Conservation (phyloP, 2,329 filamentous ascomycete species). For the Cladorrhinum sp. region DNA sequence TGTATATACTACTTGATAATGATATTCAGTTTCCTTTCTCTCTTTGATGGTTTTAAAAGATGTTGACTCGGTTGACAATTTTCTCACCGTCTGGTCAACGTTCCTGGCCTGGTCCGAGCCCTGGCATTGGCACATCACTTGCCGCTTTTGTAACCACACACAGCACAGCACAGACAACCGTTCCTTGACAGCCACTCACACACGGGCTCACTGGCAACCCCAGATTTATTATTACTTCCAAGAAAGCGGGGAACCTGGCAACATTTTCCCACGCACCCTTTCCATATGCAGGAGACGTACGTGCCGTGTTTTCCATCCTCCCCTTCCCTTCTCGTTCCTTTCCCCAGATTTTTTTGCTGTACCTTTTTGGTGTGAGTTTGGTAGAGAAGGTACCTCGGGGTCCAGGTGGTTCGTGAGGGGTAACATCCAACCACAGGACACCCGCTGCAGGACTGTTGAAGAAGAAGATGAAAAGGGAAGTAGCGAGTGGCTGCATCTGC, state of each 20-base stretch:
- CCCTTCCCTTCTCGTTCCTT: background rate
- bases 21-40: background rate
- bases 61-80: background rate
- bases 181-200: too few species aligned
- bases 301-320: slow-evolving; percentile 1
- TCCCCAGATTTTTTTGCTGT: background rate
- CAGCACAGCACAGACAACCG: background rate
- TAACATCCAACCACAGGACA: background rate
- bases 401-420: background rate
- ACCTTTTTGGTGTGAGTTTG: background rate
- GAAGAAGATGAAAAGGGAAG: background rate
- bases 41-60: too few species aligned
- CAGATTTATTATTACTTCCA: background rate
- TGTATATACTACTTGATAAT: background rate
- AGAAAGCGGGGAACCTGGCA: slow-evolving; percentile 12
- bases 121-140: background rate
- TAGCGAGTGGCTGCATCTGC: background rate
- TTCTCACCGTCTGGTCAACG: background rate
- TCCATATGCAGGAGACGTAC: background rate
- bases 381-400: background rate
- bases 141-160: background rate
- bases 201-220: background rate
- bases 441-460: background rate
- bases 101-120: background rate
- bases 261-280: background rate